These are phyloP conservation scores for Articulospora tetracladia DNA, from an alignment of 495 filamentous ascomycete species.

Conservation along the genomic window DNA sequence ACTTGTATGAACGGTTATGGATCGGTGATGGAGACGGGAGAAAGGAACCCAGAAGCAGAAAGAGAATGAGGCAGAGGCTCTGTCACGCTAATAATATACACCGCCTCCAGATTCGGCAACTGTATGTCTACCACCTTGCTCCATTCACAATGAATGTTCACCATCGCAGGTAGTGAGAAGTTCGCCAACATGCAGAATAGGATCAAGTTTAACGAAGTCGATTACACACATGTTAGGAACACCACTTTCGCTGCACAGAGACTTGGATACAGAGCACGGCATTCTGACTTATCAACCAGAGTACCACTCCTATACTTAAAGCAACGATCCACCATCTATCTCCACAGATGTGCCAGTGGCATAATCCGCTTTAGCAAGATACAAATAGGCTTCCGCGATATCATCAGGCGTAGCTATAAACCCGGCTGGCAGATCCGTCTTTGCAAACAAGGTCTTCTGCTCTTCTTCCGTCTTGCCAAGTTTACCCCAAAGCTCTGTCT, in stretches of 20 bases:
- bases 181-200: no score
- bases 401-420: constrained; percentile 47
- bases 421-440: constrained; percentile 33
- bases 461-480: constrained; percentile 30
- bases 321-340: constrained; percentile 25
- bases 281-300: no score
- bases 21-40: not conserved
- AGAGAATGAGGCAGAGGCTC: not conserved
- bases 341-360: constrained; percentile 42
- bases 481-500: constrained; percentile 44
- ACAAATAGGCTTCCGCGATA: constrained; percentile 55
- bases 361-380: constrained; percentile 50
- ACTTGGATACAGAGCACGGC: no score
- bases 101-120: no score
- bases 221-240: no score
- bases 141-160: no score
- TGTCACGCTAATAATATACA: no score
- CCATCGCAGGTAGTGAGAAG: no score
- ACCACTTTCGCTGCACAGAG: no score
- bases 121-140: no score
- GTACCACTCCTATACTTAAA: not conserved
- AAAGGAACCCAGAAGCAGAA: no score
- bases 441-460: constrained; percentile 31
- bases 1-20: not conserved
- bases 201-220: no score